These are phyloP conservation scores for Babjeviella inositovora DNA, from an alignment of 805 yeast genomes.

Conservation along the genomic window DNA sequence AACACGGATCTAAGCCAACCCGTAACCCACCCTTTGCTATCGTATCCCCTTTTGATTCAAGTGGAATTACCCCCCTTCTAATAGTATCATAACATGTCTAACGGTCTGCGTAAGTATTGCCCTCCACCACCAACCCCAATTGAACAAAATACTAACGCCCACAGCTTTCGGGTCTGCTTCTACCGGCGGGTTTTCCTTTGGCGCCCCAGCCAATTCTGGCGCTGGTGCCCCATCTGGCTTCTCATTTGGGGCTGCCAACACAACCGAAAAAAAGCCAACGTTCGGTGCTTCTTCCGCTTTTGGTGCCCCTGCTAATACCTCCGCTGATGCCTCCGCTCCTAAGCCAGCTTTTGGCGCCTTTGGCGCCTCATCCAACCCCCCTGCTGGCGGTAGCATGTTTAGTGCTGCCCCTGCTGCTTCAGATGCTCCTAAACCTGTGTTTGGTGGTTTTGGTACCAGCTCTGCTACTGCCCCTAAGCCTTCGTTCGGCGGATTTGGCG, in stretches of 20 bases:
- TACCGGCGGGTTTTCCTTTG: conserved; percentile 5
- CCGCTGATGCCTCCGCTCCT: conserved; percentile 9
- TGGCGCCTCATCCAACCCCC: conserved; percentile 3
- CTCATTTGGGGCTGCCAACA: conserved; percentile 6
- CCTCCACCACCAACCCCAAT: too few relatives aligned
- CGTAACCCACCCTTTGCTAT: too few relatives aligned
- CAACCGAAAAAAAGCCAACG: conserved; percentile 4
- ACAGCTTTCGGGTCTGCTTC: too few relatives aligned
- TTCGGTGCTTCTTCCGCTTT: conserved; percentile 10
- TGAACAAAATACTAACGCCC: too few relatives aligned
- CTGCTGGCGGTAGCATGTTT: conserved; percentile 10
- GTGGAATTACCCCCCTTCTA: too few relatives aligned
- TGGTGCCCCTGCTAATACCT: too few relatives aligned
- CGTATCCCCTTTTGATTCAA: too few relatives aligned
- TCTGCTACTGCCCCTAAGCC: conserved; percentile 1
- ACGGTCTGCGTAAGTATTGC: too few relatives aligned
- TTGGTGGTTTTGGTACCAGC: conserved; percentile 1
- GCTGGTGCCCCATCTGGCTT: conserved; percentile 6
- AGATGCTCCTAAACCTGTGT: conserved; percentile 2
- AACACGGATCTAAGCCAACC: too few relatives aligned
- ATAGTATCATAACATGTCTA: too few relatives aligned
- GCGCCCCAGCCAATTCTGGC: conserved; percentile 1
- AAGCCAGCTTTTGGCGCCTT: conserved; percentile 4
- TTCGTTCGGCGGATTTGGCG: conserved; percentile 1
- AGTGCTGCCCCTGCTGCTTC: not conserved